Conservation (phyloP, 2,329 filamentous ascomycete genomes). For the Pseudocercospora ulei region DNA sequence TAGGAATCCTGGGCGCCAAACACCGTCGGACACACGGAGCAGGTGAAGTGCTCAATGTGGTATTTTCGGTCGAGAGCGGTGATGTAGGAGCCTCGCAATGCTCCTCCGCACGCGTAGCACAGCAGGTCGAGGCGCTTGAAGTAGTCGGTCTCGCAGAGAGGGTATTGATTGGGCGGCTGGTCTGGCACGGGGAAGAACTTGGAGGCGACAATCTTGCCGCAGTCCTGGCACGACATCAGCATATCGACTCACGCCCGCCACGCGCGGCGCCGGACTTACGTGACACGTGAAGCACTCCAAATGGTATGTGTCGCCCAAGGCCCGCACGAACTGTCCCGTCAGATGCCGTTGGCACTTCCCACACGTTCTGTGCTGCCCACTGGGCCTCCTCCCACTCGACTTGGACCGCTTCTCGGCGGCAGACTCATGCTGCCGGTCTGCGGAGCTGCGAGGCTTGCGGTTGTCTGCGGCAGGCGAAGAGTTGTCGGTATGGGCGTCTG, state of each 20-base stretch:
- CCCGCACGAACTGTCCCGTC: constrained; percentile 91
- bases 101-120: constrained; percentile 84
- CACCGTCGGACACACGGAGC: constrained; percentile 91
- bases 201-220: constrained; percentile 89
- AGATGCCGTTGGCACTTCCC: constrained; percentile 82
- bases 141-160: constrained; percentile 95
- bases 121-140: constrained; percentile 84
- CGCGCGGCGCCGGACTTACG: constrained; percentile 48
- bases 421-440: constrained; percentile 19
- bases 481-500: constrained; percentile 1
- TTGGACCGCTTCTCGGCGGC: constrained; percentile 24
- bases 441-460: constrained; percentile 14
- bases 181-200: constrained; percentile 98
- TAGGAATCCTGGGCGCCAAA: constrained; percentile 98
- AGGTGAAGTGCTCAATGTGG: constrained; percentile 98
- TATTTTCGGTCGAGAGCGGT: constrained; percentile 96
- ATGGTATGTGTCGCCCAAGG: constrained; percentile 87
- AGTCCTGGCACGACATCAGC: constrained; percentile 58
- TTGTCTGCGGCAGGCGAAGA: constrained; percentile 15
- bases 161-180: constrained; percentile 80
- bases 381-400: constrained; percentile 27
- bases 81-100: constrained; percentile 92
- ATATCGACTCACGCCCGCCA: constrained; percentile 8
- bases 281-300: constrained; percentile 96
- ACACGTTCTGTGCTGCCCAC: constrained; percentile 42